These are phyloP conservation scores for Colletotrichum tropicicola DNA, from an alignment of 2,329 filamentous ascomycete species.

Conservation along the genomic window DNA sequence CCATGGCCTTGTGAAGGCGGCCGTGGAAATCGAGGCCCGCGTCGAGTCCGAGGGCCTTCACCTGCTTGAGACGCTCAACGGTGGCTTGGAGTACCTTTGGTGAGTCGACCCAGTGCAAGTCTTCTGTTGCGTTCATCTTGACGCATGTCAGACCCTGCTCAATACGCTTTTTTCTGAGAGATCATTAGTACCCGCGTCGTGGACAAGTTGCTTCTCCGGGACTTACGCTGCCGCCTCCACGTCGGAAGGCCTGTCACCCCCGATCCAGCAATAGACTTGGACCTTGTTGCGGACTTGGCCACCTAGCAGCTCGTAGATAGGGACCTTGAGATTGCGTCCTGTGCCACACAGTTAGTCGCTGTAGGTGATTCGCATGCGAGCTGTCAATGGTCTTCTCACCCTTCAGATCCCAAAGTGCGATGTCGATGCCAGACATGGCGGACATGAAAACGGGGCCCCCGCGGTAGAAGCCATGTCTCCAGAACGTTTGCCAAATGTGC, in stretches of 20 bases:
- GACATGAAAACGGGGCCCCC: conserved; percentile 78
- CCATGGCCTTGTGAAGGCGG: conserved; percentile 74
- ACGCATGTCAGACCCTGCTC: conserved; percentile 66
- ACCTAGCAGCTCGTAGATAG: conserved; percentile 72
- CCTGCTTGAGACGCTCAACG: conserved; percentile 68
- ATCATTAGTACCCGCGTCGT: background rate
- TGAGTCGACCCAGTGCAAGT: conserved; percentile 73
- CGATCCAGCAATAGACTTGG: conserved; percentile 76
- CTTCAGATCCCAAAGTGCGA: conserved; percentile 76
- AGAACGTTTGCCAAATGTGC: conserved; percentile 75
- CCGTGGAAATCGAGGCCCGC: conserved; percentile 77
- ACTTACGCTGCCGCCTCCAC: conserved; percentile 64
- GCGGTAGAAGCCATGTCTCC: conserved; percentile 73
- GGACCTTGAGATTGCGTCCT: conserved; percentile 51
- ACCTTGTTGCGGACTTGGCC: conserved; percentile 72
- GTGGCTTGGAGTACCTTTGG: conserved; percentile 64
- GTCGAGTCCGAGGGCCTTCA: conserved; percentile 72
- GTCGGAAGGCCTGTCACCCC: conserved; percentile 70
- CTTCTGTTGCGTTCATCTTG: conserved; percentile 78
- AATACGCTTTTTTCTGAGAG: conserved; percentile 56
- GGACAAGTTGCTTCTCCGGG: fast-evolving
- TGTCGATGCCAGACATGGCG: conserved; percentile 75
- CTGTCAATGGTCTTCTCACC: conserved; percentile 41
- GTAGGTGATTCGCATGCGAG: background rate
- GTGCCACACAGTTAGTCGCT: background rate